These are phyloP conservation scores for Fusarium buxicola DNA, from an alignment of 2,329 filamentous ascomycete genomes.

Conservation along the genomic window DNA sequence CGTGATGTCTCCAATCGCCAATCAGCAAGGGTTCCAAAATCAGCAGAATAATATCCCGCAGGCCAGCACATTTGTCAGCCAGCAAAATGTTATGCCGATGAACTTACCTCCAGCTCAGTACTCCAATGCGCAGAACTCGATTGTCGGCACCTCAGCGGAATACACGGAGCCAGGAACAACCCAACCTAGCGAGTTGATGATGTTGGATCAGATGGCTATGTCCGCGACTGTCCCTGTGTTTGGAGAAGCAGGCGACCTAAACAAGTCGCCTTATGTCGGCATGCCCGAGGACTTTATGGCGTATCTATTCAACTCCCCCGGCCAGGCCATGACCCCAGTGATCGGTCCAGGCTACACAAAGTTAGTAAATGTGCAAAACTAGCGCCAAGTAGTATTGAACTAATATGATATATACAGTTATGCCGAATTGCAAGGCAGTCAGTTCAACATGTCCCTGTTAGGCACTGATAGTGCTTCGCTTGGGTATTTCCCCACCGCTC, in stretches of 20 bases:
- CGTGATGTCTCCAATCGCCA: conserved; percentile 64
- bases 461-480: conserved; percentile 60
- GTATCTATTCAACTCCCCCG: conserved; percentile 77
- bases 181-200: conserved; percentile 65
- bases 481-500: conserved; percentile 69
- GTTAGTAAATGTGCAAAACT: conserved; percentile 53
- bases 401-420: conserved; percentile 58
- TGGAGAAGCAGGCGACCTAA: conserved; percentile 80
- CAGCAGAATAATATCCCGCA: conserved; percentile 60
- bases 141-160: conserved; percentile 53
- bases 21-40: conserved; percentile 61
- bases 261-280: conserved; percentile 84
- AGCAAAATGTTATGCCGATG: conserved; percentile 72
- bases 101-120: conserved; percentile 72
- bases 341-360: conserved; percentile 57
- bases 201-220: conserved; percentile 71
- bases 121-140: conserved; percentile 46
- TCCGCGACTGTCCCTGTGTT: conserved; percentile 85
- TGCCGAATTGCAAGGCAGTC: conserved; percentile 60
- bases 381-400: conserved; percentile 6
- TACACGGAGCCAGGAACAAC: conserved; percentile 60
- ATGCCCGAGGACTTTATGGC: conserved; percentile 90
- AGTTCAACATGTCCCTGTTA: conserved; percentile 59
- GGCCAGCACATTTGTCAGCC: conserved; percentile 64
- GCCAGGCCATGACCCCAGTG: conserved; percentile 57